phyloP scores from a whole-genome alignment of 768 basidiomycete species.

The Strobilomyces echinocephalus region DNA sequence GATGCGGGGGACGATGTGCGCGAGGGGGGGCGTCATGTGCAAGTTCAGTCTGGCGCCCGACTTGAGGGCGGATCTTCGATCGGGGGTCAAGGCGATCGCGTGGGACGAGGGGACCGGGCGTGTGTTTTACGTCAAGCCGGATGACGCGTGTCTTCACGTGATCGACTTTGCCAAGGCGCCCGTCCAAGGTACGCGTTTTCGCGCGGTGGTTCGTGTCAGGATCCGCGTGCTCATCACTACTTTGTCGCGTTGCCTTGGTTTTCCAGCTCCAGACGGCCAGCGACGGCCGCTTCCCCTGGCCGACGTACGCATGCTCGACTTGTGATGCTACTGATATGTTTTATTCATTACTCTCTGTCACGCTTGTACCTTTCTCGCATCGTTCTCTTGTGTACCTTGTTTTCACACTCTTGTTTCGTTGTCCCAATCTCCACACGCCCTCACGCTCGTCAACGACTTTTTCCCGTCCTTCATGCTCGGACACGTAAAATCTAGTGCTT shows the following conservation, averaged over 20 bases:
- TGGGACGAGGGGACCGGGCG: constrained; percentile 68
- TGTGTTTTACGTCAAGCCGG: constrained; percentile 46
- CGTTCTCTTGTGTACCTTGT: neutral
- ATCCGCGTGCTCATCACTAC: neutral
- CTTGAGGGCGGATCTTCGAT: constrained; percentile 14
- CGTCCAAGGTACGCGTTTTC: constrained; percentile 27
- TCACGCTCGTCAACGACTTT: too few species aligned
- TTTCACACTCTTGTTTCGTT: constrained; percentile 3
- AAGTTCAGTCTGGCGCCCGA: constrained; percentile 20
- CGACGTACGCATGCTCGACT: constrained; percentile 30
- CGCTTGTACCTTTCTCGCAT: neutral
- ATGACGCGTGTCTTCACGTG: constrained; percentile 39
- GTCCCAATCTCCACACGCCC: neutral
- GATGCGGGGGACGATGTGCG: constrained; percentile 13
- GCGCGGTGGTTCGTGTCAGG: neutral
- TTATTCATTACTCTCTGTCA: neutral
- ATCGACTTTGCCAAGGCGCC: constrained; percentile 45
- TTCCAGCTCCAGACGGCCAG: constrained; percentile 32
- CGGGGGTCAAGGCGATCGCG: constrained; percentile 45
- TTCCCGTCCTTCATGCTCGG: neutral
- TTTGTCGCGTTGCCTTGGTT: neutral
- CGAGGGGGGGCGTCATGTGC: constrained; percentile 23
- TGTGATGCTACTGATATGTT: constrained; percentile 9
- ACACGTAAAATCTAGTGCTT: constrained; percentile 15
- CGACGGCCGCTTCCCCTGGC: constrained; percentile 29